A percentile compares a stretch with the other conserved stretches of the same genome.
Evolutionary conservation across 257 asterid species (phyloP).

Genomic region (Solanum bulbocastanum): DNA sequence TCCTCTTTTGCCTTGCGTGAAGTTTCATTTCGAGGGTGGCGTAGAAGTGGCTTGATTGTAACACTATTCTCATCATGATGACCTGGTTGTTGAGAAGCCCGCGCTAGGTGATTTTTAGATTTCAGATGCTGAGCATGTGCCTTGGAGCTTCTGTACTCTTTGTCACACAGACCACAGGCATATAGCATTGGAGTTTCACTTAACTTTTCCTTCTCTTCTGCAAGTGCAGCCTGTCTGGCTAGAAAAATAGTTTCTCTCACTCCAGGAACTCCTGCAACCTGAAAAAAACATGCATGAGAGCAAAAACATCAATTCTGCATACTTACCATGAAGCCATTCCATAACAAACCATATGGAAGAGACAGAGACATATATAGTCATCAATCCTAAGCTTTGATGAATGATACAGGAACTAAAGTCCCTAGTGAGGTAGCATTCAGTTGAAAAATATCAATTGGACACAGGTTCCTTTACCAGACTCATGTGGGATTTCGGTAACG

Average conservation of each 20-base stretch:
- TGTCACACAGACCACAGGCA: slow-evolving; percentile 73
- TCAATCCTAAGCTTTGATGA: not conserved
- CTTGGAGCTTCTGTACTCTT: slow-evolving; percentile 77
- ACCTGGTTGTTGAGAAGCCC: slow-evolving; percentile 38
- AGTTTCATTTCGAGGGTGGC: slow-evolving; percentile 35
- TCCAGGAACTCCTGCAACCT: slow-evolving; percentile 99
- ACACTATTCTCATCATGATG: slow-evolving; percentile 30
- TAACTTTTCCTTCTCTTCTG: slow-evolving; percentile 44
- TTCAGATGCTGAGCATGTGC: slow-evolving; percentile 87
- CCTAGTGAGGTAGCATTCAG: not conserved
- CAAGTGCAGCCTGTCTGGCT: slow-evolving; percentile 81
- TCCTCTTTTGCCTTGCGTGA: slow-evolving; percentile 21
- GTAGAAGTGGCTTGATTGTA: slow-evolving; percentile 56
- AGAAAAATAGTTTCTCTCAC: slow-evolving; percentile 74
- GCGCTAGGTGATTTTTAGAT: slow-evolving; percentile 62
- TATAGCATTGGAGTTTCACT: slow-evolving; percentile 68
- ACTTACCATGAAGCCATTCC: not conserved
- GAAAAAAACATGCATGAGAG: not conserved
- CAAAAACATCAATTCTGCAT: not conserved
- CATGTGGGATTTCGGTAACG: not conserved
- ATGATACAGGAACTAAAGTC: not conserved
- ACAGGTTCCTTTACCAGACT: not conserved
- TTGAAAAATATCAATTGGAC: not conserved
- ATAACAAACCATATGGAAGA: not conserved
- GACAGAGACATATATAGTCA: not conserved